phyloP scores from a whole-genome alignment of 495 filamentous ascomycete species.

The Aspergillus affinis region DNA sequence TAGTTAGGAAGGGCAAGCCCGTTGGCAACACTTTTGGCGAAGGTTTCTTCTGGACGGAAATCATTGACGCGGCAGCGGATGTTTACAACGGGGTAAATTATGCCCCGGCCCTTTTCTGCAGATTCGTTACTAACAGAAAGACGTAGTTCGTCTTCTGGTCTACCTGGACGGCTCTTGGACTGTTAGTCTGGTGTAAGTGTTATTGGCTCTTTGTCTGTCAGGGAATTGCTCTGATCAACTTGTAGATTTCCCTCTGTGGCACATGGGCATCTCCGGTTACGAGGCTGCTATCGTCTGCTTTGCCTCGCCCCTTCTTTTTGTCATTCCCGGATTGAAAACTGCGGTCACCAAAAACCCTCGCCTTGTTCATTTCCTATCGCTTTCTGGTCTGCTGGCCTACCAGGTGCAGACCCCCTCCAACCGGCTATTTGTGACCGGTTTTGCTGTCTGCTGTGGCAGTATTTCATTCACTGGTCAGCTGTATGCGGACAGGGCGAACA shows the following conservation, averaged over 20 bases:
- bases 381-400: conserved; percentile 79
- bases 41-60: conserved; percentile 69
- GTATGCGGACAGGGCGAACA: conserved; percentile 74
- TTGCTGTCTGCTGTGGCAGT: conserved; percentile 74
- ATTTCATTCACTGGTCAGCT: conserved; percentile 80
- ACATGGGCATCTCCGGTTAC: conserved; percentile 98
- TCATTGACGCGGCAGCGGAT: conserved; percentile 82
- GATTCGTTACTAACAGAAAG: conserved; percentile 22
- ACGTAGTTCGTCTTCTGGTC: conserved; percentile 93
- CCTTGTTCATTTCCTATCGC: conserved; percentile 68
- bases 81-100: conserved; percentile 83
- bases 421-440: conserved; percentile 77
- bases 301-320: conserved; percentile 80
- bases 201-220: conserved; percentile 4
- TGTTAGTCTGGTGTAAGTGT: conserved; percentile 89
- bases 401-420: conserved; percentile 68
- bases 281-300: conserved; percentile 84
- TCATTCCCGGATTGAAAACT: conserved; percentile 64
- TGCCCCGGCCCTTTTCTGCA: not conserved
- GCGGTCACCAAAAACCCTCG: conserved; percentile 67
- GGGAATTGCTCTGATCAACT: conserved; percentile 18
- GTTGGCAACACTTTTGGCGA: conserved; percentile 67
- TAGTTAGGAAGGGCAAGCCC: conserved; percentile 72
- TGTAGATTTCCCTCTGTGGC: conserved; percentile 94
- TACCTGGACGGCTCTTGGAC: conserved; percentile 80